Conservation (phyloP, 768 basidiomycete genomes). For the Leccinum incarnatum region DNA sequence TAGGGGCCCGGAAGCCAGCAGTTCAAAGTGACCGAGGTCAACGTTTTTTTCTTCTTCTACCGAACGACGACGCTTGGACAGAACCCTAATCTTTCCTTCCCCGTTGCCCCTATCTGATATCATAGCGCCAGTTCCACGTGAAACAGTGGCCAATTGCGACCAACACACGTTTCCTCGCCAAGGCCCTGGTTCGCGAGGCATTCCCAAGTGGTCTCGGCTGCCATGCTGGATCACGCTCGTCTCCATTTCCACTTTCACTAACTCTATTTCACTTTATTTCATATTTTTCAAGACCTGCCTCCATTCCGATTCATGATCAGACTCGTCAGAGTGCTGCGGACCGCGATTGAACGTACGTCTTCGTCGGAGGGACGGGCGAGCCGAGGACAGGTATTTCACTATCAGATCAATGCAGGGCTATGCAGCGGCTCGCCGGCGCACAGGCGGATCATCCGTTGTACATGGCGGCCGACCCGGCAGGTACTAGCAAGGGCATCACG, state of each 20-base stretch:
- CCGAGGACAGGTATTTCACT: not conserved
- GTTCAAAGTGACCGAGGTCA: not conserved
- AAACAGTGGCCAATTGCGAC: not conserved
- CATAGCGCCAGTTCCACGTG: not conserved
- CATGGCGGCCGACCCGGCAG: not conserved
- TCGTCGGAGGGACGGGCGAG: not conserved
- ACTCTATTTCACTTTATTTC: not conserved
- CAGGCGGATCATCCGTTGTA: not conserved
- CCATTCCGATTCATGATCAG: not conserved
- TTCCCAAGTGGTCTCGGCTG: not conserved
- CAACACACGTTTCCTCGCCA: conserved; percentile 6
- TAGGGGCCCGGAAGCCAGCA: not conserved
- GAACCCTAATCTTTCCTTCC: not conserved
- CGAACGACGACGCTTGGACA: not conserved
- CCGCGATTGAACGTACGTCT: not conserved
- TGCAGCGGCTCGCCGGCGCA: not conserved
- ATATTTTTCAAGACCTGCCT: not conserved
- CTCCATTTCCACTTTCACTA: not conserved
- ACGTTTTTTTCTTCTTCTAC: not conserved
- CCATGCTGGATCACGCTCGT: not conserved
- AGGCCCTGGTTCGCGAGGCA: conserved; percentile 8
- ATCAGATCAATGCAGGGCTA: not conserved
- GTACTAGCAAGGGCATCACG: not conserved
- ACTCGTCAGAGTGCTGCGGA: not conserved
- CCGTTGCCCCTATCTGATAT: not conserved